Base-by-base conservation (phyloP, 106 monocot genomes). In the Cymbidium sinense region DNA sequence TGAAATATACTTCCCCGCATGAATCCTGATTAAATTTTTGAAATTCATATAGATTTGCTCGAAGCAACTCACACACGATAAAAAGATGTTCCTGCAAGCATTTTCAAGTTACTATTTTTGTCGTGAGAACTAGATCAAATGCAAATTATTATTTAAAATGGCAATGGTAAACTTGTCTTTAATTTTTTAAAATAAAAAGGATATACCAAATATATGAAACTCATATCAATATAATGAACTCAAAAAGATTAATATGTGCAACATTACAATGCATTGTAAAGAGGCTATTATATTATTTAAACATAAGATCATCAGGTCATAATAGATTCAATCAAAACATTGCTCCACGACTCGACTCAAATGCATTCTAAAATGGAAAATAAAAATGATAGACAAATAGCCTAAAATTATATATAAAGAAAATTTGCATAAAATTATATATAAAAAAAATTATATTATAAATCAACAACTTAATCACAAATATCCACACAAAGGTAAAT, bases 1-100 rank as follows among this genome's bases (percentile, higher is more conserved):
- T 96, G 75, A 87, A 96, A 78, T 93, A 96, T 4, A 83, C 37
- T 27, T 91, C 96, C 21, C 83, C 86, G 21, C 93, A 93, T 81
- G 86, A 86, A 54, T 96, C 91, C 50, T 85, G 83, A 83, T 89
- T 96, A 64, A 89, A 93, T 80, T 93, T 96, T 55, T 96, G 96
- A 77, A 91, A 93, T 80, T 96, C 96, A 82, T 93, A 96, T 3
- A 96, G 81, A 79, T 96, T 96, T 79, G 91, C 93, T 70, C 86
- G 84, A 34, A 96, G 89, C 41, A 96, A 61, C 74, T 96, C 96
- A 75, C 91, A 93, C 23, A 93, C 96, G 77, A 96, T 96, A 78
- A 96, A 96, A 82, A 96, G 93, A 80, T 96, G 96, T 81, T 96
- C 96, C 96, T 96, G 87, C 54, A 83, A 19, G 21, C 79, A 62